Evolutionary conservation across 768 basidiomycete genomes (phyloP), one percentile per base, ranked within the genome.

Genomic region (Dioszegia aurantiaca): DNA sequence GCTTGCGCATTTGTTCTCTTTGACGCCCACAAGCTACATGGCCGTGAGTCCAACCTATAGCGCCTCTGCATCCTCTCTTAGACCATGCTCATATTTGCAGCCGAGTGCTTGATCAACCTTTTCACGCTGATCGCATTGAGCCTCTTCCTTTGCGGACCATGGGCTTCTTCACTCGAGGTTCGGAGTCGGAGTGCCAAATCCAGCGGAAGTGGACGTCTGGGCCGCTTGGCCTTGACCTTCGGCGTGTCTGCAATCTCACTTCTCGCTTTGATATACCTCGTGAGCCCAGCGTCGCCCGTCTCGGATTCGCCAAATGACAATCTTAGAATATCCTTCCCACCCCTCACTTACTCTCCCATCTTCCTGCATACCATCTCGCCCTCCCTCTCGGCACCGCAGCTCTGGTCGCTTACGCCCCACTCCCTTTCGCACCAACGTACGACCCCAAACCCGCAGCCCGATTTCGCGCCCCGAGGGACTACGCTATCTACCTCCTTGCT

Each of bases 401-500:
- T 4, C 27, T 69, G 21, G 59, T 59, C 14, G 39, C 57, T 33
- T 64, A 61, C 27, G 45, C 60, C 23, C 62, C 69, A 16, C 41
- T 68, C 23, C 61, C 64, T 21, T 65, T 60, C 57, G 39, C 63
- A 10, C 19, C 61, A 12, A 19, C 45, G 1, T 48, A 55, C 16
- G 27, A 53, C 10, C 52, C 59, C 16, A 47, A 45, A 36, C 44
- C 65, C 11, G 57, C 55, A 4, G 27, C 61, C 6, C 48, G 36
- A 12, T 48, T 67, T 11, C 33, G 56, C 4, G 53, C 62, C 6
- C 40, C 53, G 10, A 42, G 64, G 33, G 67, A 66, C 30, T 40
- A 55, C 28, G 24, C 59, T 19, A 24, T 71, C 36, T 57, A 69
- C 47, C 56, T 69, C 17, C 10, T 48, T 5, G 60, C 63, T 14